A percentile compares a stretch with the other conserved stretches of the same genome.
These are phyloP conservation scores for Schizochytrium sp. DNA, from an alignment of 108 stramenopile species.

Conservation along the genomic window DNA sequence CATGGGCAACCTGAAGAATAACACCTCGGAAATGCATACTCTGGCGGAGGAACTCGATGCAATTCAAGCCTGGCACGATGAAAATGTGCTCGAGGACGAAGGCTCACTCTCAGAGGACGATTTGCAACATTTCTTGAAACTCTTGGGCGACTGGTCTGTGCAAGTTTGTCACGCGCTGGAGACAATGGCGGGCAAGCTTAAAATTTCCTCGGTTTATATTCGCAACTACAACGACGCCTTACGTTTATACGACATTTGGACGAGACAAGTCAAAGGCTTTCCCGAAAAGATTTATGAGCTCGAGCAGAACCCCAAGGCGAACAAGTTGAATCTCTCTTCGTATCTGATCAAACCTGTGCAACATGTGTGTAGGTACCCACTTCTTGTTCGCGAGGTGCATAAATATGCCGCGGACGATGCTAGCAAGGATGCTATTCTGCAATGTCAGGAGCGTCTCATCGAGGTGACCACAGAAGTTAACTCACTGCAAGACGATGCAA, in stretches of 20 bases:
- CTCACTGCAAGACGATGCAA: background rate
- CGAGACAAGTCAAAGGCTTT: background rate
- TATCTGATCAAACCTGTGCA: slow-evolving; percentile 11
- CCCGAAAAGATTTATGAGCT: background rate
- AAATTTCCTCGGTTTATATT: background rate
- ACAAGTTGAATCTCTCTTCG: background rate
- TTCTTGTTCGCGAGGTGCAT: background rate
- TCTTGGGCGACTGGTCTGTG: background rate
- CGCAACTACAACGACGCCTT: slow-evolving; percentile 1
- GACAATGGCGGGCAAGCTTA: background rate
- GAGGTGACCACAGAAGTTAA: slow-evolving; percentile 12
- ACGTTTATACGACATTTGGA: background rate
- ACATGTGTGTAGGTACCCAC: background rate
- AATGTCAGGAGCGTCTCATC: background rate
- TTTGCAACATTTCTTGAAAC: background rate
- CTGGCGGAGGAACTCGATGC: background rate
- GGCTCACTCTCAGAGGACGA: background rate
- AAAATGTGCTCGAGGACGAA: background rate
- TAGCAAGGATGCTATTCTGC: background rate
- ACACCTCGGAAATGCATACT: background rate
- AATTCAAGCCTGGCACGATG: background rate
- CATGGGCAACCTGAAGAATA: background rate
- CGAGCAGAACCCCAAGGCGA: background rate
- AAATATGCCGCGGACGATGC: background rate
- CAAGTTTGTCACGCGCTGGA: background rate